Evolutionary conservation across 495 filamentous ascomycete genomes (phyloP).

Genomic region (Cladorrhinum samala): DNA sequence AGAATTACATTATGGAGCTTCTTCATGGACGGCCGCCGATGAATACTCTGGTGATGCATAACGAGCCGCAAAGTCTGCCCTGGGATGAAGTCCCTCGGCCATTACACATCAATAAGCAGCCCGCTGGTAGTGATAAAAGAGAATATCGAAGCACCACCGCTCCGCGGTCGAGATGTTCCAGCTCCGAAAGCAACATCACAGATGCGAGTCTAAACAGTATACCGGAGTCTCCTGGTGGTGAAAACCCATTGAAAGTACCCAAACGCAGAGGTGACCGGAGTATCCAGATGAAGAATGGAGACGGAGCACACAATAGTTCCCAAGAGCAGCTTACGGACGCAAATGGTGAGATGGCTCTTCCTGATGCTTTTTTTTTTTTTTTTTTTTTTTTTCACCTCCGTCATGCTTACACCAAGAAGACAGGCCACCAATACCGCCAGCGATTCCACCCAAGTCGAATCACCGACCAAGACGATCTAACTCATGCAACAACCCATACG

Average conservation of each 20-base stretch:
- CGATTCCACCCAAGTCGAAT: background rate
- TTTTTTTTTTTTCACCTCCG: too few relatives aligned
- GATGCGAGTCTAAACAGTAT: constrained; percentile 19
- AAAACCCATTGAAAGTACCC: constrained; percentile 19
- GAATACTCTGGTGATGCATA: background rate
- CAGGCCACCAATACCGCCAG: background rate
- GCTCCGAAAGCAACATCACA: constrained; percentile 12
- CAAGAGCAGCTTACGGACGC: background rate
- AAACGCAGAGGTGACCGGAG: constrained; percentile 21
- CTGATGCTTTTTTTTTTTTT: too few relatives aligned
- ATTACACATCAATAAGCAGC: constrained; percentile 28
- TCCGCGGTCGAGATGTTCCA: constrained; percentile 4
- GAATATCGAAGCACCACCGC: background rate
- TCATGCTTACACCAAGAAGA: constrained; percentile 2
- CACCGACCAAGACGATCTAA: constrained; percentile 2
- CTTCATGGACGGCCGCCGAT: too few relatives aligned
- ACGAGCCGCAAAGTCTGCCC: background rate
- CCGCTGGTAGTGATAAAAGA: background rate
- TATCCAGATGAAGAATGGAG: background rate
- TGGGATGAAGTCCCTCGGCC: constrained; percentile 20
- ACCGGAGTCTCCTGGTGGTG: constrained; percentile 11
- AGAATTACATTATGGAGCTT: background rate
- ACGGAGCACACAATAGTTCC: background rate
- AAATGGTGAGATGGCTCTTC: constrained; percentile 8
- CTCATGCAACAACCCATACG: constrained; percentile 1